Evolutionary conservation across 2,329 filamentous ascomycete genomes (phyloP).

Genomic region (Fusarium brachygibbosum): DNA sequence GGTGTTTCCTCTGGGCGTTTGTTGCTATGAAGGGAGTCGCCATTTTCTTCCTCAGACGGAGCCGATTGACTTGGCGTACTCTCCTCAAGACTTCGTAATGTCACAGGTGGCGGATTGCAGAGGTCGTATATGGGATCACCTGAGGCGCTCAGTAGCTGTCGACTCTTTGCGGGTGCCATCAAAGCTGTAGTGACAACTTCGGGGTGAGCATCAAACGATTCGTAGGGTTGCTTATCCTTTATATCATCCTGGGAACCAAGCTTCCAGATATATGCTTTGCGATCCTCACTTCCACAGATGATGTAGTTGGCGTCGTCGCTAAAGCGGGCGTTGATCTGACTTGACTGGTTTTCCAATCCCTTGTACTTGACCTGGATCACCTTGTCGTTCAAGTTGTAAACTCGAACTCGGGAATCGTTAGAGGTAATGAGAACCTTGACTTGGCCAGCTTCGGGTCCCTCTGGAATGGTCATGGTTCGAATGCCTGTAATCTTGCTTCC

Average conservation of each 20-base stretch:
- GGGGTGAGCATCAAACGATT: constrained; percentile 91
- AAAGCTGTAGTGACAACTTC: constrained; percentile 91
- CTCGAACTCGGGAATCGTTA: constrained; percentile 90
- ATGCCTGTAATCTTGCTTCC: constrained; percentile 98
- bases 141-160: constrained; percentile 81
- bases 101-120: constrained; percentile 94
- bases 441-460: constrained; percentile 66
- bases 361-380: constrained; percentile 89
- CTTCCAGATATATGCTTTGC: constrained; percentile 91
- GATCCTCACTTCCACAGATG: constrained; percentile 93
- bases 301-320: constrained; percentile 89
- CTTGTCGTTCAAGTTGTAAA: constrained; percentile 91
- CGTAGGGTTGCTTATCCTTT: constrained; percentile 84
- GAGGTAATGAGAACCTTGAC: constrained; percentile 91
- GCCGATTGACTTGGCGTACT: constrained; percentile 59
- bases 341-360: constrained; percentile 89
- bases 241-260: constrained; percentile 67
- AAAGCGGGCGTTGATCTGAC: constrained; percentile 90
- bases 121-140: constrained; percentile 96
- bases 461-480: constrained; percentile 74
- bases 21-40: constrained; percentile 49
- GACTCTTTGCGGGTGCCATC: constrained; percentile 83
- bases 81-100: constrained; percentile 80
- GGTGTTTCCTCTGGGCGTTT: constrained; percentile 76
- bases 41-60: constrained; percentile 55